phyloP scores from a whole-genome alignment of 371 early-diverging fungal genomes.

The Syncephalis plumigaleata region DNA sequence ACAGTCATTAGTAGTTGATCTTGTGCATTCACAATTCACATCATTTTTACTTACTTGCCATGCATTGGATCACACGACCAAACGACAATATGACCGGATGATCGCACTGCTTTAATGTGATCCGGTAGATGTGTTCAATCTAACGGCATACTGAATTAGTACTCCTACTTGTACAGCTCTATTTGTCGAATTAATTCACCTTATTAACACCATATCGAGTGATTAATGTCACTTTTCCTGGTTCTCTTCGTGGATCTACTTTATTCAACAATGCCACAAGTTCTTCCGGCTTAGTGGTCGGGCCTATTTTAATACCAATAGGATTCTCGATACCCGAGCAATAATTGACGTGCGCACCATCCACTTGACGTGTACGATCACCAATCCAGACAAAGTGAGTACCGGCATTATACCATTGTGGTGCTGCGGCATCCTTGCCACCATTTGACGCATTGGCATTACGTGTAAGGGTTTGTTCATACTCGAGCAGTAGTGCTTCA shows the following conservation, averaged over 20 bases:
- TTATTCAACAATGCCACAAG: conserved; percentile 63
- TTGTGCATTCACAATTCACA: too few relatives aligned
- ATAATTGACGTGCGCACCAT: conserved; percentile 92
- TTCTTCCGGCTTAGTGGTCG: conserved; percentile 72
- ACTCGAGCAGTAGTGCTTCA: conserved; percentile 85
- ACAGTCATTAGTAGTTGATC: background rate
- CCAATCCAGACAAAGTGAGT: conserved; percentile 93
- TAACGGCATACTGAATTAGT: background rate
- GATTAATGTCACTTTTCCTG: conserved; percentile 87
- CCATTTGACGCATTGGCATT: conserved; percentile 19
- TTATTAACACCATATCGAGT: conserved; percentile 84
- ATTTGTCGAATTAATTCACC: conserved; percentile 5
- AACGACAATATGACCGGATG: conserved; percentile 70
- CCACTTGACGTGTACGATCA: conserved; percentile 88
- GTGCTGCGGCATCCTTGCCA: conserved; percentile 3
- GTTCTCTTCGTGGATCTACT: conserved; percentile 68
- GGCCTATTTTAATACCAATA: conserved; percentile 92
- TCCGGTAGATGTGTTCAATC: conserved; percentile 62
- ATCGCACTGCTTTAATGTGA: conserved; percentile 78
- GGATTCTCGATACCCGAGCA: conserved; percentile 90
- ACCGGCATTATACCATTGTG: conserved; percentile 27
- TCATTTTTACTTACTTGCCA: conserved; percentile 48
- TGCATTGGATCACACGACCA: conserved; percentile 98
- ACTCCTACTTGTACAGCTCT: background rate
- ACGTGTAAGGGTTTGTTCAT: conserved; percentile 73